Evolutionary conservation across 805 yeast genomes (phyloP), one percentile per base, ranked within the genome.

Genomic region (Candida nemodendra): DNA sequence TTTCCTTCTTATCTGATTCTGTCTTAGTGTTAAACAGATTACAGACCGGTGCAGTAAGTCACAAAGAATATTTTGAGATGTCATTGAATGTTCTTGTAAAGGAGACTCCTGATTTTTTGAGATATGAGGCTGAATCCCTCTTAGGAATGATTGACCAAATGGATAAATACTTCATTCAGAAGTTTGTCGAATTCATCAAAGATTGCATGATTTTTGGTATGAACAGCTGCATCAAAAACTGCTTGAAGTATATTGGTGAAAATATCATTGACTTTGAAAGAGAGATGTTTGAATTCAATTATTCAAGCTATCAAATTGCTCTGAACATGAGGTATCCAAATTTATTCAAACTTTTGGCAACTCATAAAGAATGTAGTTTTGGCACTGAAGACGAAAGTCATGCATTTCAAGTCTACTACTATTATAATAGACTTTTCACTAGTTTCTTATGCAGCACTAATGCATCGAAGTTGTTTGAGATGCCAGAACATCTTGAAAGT

Each of bases 171-270:
- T 54, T 47, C 28, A 27, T 51, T 18, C 50, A 49, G 27, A 41
- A 27, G 14, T 52, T 54, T 35, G 48, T 53, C 30, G 53, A 47
- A 33, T 44, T 56, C 22, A 42, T 51, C 36, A 49, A 45, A 30
- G 59, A 56, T 27, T 51, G 50, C 26, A 48, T 50, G 48, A 47
- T 54, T 6, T 45, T 36, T 36, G 54, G 56, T 8, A 40, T 51
- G 41, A 54, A 53, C 38, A 39, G 39, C 18, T 51, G 55, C 23
- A 35, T 52, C 17, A 29, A 25, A 5, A 40, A 40, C 22, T 47
- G 54, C 32, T 37, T 50, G 17, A 34, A 27, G 23, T 33, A 45
- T 21, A 42, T 50, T 19, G 48, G 46, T 11, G 42, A 34, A 22
- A 41, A 42, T 35, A 36, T 53, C 9, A 19, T 47, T 13, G 48